Base-by-base conservation (phyloP, 129 eudicot species). In the Arctium minus region DNA sequence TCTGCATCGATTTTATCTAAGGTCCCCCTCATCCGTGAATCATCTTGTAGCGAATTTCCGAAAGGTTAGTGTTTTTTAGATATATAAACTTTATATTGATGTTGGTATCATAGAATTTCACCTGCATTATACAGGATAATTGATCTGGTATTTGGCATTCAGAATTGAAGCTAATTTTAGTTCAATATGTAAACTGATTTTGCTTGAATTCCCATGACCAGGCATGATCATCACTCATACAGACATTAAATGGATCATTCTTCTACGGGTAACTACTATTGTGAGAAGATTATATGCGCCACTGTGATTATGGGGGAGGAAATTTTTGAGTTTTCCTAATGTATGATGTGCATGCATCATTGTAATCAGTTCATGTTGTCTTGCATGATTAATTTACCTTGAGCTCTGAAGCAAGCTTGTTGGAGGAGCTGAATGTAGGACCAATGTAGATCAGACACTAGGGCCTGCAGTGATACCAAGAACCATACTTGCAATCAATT, bases 1-100 rank as follows among this genome's bases (percentile, higher is more conserved):
- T 8, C 78, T 96, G 85, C 99, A 96, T 79, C 89, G 98, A 80
- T 96, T 96, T 86, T 88, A 89, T 86, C 98, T 88, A 77, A 77
- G 88, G 77, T 88, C 98, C 0, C 96, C 99, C 0, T 86, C 89
- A 18, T 89, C 94, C 17, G 98, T 96, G 8, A 81, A 83, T 22
- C 98, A 96, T 86, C 93, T 96, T 18, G 72, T 96, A 44, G 67
- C 94, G 32, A 89, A 92, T 89, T 93, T 96, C 46, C 89, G 98
- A 2, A 96, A 96, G 99, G 99, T 96, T 73, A 31, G 84, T 75
- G 72, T 60, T 75, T 80, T 80, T 48, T 71, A 69, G 39, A 30
- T 70, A 8, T 48, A 65, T 32, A 64, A 72, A 74, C 29, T 68
- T 70, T 56, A 4, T 83, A 6, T n/a, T 15, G 68, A 60, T 60